A percentile compares a stretch with the other conserved stretches of the same genome.
Conservation (phyloP, 2,329 filamentous ascomycete genomes). For the Xylariaceae sp. region DNA sequence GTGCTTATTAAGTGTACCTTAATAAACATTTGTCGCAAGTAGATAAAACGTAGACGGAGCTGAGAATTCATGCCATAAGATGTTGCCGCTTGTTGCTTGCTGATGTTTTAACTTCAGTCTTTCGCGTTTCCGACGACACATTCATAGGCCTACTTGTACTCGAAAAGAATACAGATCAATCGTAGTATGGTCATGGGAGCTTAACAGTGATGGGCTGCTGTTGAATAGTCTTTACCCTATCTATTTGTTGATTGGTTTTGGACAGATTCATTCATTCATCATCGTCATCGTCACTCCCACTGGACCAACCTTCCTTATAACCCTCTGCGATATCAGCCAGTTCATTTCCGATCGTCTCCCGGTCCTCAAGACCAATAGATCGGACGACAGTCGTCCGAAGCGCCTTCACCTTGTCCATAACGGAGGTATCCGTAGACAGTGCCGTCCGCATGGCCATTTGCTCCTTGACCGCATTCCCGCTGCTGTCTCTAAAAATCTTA, state of each 20-base stretch:
- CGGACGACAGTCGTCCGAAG: conserved; percentile 69
- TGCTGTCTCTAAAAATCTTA: conserved; percentile 64
- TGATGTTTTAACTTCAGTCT: background rate
- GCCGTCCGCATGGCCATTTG: conserved; percentile 60
- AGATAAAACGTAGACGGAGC: background rate
- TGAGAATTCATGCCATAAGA: background rate
- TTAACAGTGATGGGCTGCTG: too few relatives aligned
- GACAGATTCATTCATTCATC: conserved; percentile 47
- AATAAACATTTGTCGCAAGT: background rate
- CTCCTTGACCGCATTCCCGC: conserved; percentile 44
- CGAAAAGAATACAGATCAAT: background rate
- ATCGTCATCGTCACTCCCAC: conserved; percentile 74
- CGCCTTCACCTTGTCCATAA: conserved; percentile 70
- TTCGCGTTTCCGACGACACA: background rate
- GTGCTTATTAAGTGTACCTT: conserved; percentile 25
- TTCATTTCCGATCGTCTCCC: conserved; percentile 81
- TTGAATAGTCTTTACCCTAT: too few relatives aligned
- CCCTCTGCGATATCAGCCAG: conserved; percentile 84
- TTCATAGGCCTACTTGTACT: background rate
- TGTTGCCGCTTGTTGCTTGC: background rate
- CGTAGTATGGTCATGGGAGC: background rate
- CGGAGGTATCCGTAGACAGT: conserved; percentile 75
- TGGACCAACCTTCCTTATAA: conserved; percentile 88
- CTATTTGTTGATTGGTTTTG: too few relatives aligned
- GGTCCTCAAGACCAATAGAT: conserved; percentile 74